phyloP scores from a whole-genome alignment of 345 rosid species.

The Gossypium sturtianum region DNA sequence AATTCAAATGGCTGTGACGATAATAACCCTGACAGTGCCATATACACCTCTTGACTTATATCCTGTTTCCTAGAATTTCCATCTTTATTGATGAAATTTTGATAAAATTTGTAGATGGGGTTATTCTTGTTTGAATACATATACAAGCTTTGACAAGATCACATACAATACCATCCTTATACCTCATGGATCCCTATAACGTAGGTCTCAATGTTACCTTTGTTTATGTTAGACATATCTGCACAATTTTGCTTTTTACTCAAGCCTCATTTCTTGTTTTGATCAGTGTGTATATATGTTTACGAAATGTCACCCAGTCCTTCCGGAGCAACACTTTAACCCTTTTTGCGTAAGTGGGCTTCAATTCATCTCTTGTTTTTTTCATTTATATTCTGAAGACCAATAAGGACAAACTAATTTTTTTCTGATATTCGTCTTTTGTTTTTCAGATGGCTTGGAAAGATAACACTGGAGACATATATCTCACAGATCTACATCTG shows the following conservation, averaged over 20 bases:
- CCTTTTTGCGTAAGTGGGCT: constrained; percentile 74
- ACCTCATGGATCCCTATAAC: constrained; percentile 99
- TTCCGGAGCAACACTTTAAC: constrained; percentile 85
- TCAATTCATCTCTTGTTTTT: constrained; percentile 7
- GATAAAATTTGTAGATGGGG: constrained; percentile 53
- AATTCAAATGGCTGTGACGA: constrained; percentile 56
- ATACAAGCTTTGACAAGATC: constrained; percentile 88
- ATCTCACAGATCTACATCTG: constrained; percentile 91
- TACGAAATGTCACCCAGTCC: constrained; percentile 78
- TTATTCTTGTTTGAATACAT: constrained; percentile 78
- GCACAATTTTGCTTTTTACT: constrained; percentile 4
- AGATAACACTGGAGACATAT: constrained; percentile 83
- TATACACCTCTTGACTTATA: constrained; percentile 5
- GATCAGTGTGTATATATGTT: constrained; percentile 77
- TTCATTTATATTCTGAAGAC: constrained; percentile 2
- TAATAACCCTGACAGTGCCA: constrained; percentile 48
- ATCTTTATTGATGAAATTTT: constrained; percentile 13
- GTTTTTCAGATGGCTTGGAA: constrained; percentile 76
- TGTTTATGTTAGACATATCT: background rate
- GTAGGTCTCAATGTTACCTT: constrained; percentile 37
- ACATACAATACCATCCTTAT: constrained; percentile 93
- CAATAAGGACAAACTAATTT: background rate
- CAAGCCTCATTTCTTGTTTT: constrained; percentile 16
- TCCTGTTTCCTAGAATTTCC: background rate
- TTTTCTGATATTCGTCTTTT: background rate